Evolutionary conservation across 225 moss, liverwort and hornwort genomes (phyloP).

Genomic region (Lunularia cruciata): DNA sequence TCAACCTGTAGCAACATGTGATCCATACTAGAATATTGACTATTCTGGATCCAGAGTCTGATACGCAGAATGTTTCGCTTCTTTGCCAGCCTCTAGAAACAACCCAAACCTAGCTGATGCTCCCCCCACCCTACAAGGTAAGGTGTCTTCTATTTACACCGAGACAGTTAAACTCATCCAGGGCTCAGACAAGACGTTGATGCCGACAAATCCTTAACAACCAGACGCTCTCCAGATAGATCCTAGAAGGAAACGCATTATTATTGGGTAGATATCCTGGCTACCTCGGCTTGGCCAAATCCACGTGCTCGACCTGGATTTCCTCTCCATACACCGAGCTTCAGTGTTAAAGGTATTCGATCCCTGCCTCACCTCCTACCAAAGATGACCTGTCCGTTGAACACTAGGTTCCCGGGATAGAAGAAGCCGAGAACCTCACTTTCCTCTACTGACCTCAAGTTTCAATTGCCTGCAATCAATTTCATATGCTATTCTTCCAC

Average conservation of each 20-base stretch:
- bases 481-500: neutral
- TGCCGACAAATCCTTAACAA: slow-evolving; percentile 9
- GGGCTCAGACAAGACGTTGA: neutral
- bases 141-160: neutral
- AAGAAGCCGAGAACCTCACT: neutral
- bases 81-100: neutral
- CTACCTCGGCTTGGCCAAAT: neutral
- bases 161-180: neutral
- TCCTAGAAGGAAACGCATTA: slow-evolving; percentile 1
- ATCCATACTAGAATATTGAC: neutral
- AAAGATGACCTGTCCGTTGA: slow-evolving; percentile 1
- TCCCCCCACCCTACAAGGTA: neutral
- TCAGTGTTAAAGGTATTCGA: slow-evolving; percentile 4
- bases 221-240: neutral
- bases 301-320: slow-evolving; percentile 3
- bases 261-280: neutral
- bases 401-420: neutral
- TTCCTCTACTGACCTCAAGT: neutral
- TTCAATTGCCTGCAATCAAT: neutral
- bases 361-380: neutral
- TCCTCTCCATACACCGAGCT: slow-evolving; percentile 1
- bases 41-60: neutral
- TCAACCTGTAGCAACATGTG: neutral
- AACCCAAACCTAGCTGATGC: slow-evolving; percentile 3
- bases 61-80: neutral